A percentile compares a stretch with the other conserved stretches of the same genome.
Conservation (phyloP, 164 flowering plant genomes). For the Sextonia rubra region DNA sequence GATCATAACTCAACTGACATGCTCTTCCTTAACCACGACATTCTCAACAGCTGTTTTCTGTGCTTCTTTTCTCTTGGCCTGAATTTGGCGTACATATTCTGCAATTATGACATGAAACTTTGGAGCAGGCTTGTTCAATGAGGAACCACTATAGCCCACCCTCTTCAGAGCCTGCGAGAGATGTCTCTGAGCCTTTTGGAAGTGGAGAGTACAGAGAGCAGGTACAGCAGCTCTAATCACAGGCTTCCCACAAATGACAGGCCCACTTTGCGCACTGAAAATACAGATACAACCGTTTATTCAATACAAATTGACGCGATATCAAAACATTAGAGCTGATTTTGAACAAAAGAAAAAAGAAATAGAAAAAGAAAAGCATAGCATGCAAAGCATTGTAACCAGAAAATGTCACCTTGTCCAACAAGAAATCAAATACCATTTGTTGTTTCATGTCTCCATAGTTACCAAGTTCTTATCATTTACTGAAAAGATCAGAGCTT, state of each 20-base stretch:
- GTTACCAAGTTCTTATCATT: too few relatives aligned
- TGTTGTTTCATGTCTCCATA: too few relatives aligned
- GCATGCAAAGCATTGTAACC: not conserved
- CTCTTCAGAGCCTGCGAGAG: conserved; percentile 55
- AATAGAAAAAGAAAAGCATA: too few relatives aligned
- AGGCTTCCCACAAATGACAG: conserved; percentile 60
- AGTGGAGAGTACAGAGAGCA: conserved; percentile 53
- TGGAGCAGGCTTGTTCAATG: conserved; percentile 59
- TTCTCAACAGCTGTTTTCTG: conserved; percentile 13
- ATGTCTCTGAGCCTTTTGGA: conserved; percentile 51
- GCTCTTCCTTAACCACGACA: conserved; percentile 33
- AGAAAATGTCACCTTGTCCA: too few relatives aligned
- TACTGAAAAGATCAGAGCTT: too few relatives aligned
- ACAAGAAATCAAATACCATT: too few relatives aligned
- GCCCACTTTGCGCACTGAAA: conserved; percentile 51
- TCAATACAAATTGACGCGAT: not conserved
- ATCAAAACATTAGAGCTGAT: not conserved
- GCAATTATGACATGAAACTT: conserved; percentile 66
- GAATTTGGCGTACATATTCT: conserved; percentile 69
- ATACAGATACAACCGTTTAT: not conserved
- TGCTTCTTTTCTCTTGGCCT: conserved; percentile 53
- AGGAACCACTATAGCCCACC: conserved; percentile 64
- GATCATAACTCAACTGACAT: conserved; percentile 6
- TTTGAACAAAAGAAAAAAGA: too few relatives aligned
- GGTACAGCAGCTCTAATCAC: conserved; percentile 55